Percentiles rank a stretch among this genome's conserved stretches.
Conservation (phyloP, 2,329 filamentous ascomycete species). For the Diplodia scrobiculata region DNA sequence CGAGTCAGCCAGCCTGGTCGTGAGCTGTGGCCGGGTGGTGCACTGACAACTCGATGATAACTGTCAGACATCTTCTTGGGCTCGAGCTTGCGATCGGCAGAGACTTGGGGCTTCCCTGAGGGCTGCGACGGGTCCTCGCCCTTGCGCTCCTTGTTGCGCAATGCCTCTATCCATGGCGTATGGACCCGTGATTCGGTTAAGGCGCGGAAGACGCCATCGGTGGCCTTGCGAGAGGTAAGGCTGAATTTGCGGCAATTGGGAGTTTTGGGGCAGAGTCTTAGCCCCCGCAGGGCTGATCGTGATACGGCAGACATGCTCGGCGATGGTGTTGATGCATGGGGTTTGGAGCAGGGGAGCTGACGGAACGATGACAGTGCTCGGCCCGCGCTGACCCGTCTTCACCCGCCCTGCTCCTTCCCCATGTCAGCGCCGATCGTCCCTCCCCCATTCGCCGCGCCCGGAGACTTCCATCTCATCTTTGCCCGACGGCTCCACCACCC, state of each 20-base stretch:
- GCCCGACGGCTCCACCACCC: not conserved
- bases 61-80: slow-evolving; percentile 72
- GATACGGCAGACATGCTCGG: slow-evolving; percentile 11
- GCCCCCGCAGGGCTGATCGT: slow-evolving; percentile 2
- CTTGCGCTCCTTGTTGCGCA: slow-evolving; percentile 55
- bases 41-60: slow-evolving; percentile 65
- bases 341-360: not conserved
- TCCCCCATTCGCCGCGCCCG: not conserved
- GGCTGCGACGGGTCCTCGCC: slow-evolving; percentile 38
- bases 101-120: slow-evolving; percentile 41
- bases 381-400: slow-evolving; percentile 17
- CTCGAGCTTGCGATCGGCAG: slow-evolving; percentile 58
- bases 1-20: slow-evolving; percentile 34
- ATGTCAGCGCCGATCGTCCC: slow-evolving; percentile 16
- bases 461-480: not conserved
- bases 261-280: not conserved
- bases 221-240: slow-evolving; percentile 35
- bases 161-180: slow-evolving; percentile 69
- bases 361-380: slow-evolving; percentile 6
- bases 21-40: not conserved
- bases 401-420: slow-evolving; percentile 9
- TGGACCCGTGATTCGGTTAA: slow-evolving; percentile 62
- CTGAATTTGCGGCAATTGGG: slow-evolving; percentile 24
- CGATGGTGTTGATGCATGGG: slow-evolving; percentile 15
- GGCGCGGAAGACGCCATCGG: slow-evolving; percentile 63